Evolutionary conservation across 176 grass and related monocot species (phyloP).

Genomic region (Phyllostachys edulis): DNA sequence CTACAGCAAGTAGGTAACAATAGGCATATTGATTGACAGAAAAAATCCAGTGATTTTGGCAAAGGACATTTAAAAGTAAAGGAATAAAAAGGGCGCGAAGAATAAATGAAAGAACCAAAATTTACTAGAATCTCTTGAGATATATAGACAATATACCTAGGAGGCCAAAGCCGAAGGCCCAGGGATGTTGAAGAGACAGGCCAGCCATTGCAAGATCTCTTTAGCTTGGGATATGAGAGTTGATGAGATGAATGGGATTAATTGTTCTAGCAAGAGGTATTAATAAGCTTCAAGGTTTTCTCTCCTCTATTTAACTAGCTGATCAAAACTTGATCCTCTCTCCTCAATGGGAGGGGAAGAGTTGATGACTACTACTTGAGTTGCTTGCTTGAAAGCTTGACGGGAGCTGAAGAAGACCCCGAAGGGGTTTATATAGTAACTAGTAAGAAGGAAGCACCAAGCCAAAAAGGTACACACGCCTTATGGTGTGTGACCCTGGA

Average conservation of each 20-base stretch:
- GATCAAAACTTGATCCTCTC: background rate
- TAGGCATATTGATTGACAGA: background rate
- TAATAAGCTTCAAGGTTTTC: background rate
- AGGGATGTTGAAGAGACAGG: conserved; percentile 54
- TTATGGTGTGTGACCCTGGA: background rate
- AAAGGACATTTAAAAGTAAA: background rate
- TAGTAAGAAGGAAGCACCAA: background rate
- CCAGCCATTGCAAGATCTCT: conserved; percentile 46
- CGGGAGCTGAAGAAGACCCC: background rate
- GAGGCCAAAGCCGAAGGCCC: conserved; percentile 65
- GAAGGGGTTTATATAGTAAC: conserved; percentile 41
- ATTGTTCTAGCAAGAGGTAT: background rate
- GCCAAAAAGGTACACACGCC: conserved; percentile 17
- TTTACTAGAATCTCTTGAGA: background rate
- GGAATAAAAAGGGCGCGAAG: background rate
- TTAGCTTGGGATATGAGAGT: background rate
- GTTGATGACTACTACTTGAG: background rate
- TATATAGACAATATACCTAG: conserved; percentile 40
- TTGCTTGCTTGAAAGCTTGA: conserved; percentile 27
- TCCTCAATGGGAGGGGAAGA: background rate
- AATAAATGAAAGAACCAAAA: background rate
- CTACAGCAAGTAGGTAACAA: background rate
- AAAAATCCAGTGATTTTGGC: background rate
- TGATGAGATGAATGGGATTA: background rate
- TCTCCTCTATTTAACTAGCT: no score